Evolutionary conservation across 371 early-diverging fungal species (phyloP), one percentile per base, ranked within the genome.

Genomic region (Apophysomyces elegans): DNA sequence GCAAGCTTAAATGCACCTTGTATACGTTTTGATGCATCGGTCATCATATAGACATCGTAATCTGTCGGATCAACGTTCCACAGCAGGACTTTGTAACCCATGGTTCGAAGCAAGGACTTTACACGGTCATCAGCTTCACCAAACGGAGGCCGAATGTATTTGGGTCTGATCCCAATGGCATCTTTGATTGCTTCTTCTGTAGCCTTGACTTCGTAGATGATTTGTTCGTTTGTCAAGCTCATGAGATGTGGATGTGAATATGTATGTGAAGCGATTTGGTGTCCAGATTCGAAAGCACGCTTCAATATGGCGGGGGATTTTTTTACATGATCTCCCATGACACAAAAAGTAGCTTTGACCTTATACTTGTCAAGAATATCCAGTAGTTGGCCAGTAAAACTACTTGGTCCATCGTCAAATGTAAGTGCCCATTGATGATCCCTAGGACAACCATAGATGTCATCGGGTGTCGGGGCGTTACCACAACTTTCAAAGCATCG

Each of bases 281-380:
- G 87, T 1, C 87, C 87, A 12, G 76, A 65, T n/a, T 74, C 66
- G 59, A 70, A 83, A 5, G 78, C 83, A 11, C 86, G 73, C 41
- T 74, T 74, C 16, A 84, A 54, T 14, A 81, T 54, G 4, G 65
- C 66, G 8, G 73, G 71, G 57, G 69, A 76, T 36, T 70, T 59
- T 21, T 71, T 58, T 39, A 78, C 79, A 56, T 77, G 71, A 7
- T 73, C 60, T 6, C 92, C 92, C 74, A 89, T 86, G 18, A 90
- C 72, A 67, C 90, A 92, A 67, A 91, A 92, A 0, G 92, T 93
- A 1, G 84, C 91, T 61, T 84, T 89, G 60, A 84, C 75, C 14
- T 78, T 67, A 9, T 74, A 50, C 7, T 65, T 44, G 13, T 77
- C 77, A 16, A 92, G 71, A 12, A 78, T 64, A 56, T 85, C 82